Conservation (phyloP, 1,139 yeast genomes). For the Arxiozyma heterogenica region DNA sequence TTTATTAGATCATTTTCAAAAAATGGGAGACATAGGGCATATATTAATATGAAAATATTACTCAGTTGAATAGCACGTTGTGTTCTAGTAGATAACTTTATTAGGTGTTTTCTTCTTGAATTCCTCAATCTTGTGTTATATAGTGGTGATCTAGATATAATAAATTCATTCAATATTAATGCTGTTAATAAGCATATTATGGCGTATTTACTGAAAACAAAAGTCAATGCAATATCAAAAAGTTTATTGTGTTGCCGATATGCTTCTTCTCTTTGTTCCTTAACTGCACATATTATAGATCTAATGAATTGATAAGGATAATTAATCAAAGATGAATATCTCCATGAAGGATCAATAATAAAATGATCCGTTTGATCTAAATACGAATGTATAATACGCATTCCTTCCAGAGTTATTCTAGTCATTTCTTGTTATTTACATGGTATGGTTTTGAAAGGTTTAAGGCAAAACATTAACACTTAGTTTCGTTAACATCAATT, state of each 20-base stretch:
- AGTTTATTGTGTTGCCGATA: conserved; percentile 3
- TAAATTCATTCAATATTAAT: conserved; percentile 17
- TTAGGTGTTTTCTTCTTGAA: neutral
- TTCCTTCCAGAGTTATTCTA: too few species aligned
- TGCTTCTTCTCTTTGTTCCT: conserved; percentile 12
- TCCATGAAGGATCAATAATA: neutral
- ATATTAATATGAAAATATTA: neutral
- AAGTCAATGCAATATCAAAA: conserved; percentile 9
- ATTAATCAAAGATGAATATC: conserved; percentile 9
- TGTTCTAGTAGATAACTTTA: neutral
- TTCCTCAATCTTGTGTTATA: neutral
- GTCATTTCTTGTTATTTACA: neutral
- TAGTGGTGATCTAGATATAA: conserved; percentile 11
- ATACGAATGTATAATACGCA: neutral
- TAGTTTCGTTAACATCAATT: neutral
- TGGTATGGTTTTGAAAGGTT: neutral
- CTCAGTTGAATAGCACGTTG: neutral
- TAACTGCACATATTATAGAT: conserved; percentile 17
- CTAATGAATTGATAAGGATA: conserved; percentile 14
- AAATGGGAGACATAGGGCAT: conserved; percentile 1
- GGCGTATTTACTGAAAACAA: conserved; percentile 19
- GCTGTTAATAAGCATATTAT: conserved; percentile 19
- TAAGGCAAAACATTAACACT: too few species aligned
- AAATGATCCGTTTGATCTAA: neutral
- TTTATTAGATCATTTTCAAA: neutral